A percentile compares a stretch with the other conserved stretches of the same genome.
phyloP scores from a whole-genome alignment of 2,329 filamentous ascomycete genomes.

The Fusarium keratoplasticum region DNA sequence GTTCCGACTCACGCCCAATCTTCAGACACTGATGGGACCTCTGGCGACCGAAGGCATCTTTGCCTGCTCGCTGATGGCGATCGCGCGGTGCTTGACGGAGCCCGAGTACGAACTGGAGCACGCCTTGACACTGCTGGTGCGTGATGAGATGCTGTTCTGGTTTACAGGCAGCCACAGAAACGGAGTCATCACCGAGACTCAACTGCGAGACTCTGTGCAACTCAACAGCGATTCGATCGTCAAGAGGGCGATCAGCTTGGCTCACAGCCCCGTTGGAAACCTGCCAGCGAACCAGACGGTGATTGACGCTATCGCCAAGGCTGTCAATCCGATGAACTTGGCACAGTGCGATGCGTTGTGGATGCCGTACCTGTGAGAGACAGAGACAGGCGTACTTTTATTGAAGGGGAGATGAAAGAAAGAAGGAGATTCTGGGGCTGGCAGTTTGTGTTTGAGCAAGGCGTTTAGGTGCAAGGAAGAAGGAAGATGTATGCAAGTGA shows the following conservation, averaged over 20 bases:
- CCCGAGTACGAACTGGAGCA: constrained; percentile 93
- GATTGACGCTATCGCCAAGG: constrained; percentile 92
- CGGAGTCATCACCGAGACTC: constrained; percentile 64
- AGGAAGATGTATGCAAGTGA: constrained; percentile 7
- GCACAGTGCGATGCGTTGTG: constrained; percentile 91
- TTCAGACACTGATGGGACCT: constrained; percentile 96
- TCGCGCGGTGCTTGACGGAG: constrained; percentile 92
- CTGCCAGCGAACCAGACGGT: constrained; percentile 97
- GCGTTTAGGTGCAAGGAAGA: constrained; percentile 39
- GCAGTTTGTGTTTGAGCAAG: constrained; percentile 44
- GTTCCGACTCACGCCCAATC: constrained; percentile 95
- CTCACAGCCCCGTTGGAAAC: constrained; percentile 80
- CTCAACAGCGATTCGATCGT: constrained; percentile 91
- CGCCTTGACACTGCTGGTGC: constrained; percentile 92
- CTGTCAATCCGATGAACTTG: constrained; percentile 91
- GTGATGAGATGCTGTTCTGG: constrained; percentile 99
- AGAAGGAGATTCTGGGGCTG: constrained; percentile 3
- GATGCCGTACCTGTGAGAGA: constrained; percentile 88
- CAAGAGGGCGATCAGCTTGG: constrained; percentile 87
- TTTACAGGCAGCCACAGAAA: constrained; percentile 81
- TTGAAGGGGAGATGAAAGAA: constrained; percentile 4
- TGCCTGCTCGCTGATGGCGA: constrained; percentile 94
- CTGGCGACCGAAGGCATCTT: constrained; percentile 97
- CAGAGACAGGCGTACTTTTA: constrained; percentile 28
- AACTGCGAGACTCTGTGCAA: constrained; percentile 83